Base-by-base conservation (phyloP, 2,329 filamentous ascomycete species). In the Cladorrhinum sp. region DNA sequence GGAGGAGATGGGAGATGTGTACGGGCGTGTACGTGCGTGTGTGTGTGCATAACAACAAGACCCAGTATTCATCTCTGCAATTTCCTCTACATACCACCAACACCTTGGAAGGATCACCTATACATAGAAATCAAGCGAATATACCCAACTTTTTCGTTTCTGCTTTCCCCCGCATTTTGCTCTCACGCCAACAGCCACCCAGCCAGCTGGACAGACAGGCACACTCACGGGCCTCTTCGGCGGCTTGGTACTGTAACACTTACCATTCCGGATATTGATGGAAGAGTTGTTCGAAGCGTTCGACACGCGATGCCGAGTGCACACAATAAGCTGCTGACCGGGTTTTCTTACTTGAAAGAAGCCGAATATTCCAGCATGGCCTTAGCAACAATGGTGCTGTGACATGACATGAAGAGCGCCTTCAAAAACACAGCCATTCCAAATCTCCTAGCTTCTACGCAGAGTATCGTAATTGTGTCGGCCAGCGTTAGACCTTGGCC, bases 211-310 rank as follows among this genome's bases (percentile, higher is more conserved):
- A 53, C 18, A 20, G n/a, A 7, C 36, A 23, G 27, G 24, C 52
- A 55, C 32, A 45, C 36, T 54, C 54, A 57, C 61, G 50, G 53
- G 57, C 55, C 23, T 32, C 50, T 56, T 20, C 38, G 36, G 52
- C 18, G 52, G 36, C 25, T 24, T 58, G 25, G 38, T 32, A 41
- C 48, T 58, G 62, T 58, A 41, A 25, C 36, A 59, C 61, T 55
- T 58, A 41, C 27, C 36, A 59, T 58, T 55, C 53, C 55, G 57
- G 63, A 61, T 63, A 61, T 63, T 63, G 49, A 56, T 62, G 53
- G 63, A 62, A 65, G 59, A 13, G 36, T 65, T 63, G 25, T 58
- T 51, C 49, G 29, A 65, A 63, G 54, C 10, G 20, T 61, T 61
- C 57, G 48, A 29, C 25, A 29, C 25, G n/a, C n/a, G n/a, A n/a